Evolutionary conservation across 148 eudicot species (phyloP), one percentile per base, ranked within the genome.

Genomic region (Nyssa sinensis): DNA sequence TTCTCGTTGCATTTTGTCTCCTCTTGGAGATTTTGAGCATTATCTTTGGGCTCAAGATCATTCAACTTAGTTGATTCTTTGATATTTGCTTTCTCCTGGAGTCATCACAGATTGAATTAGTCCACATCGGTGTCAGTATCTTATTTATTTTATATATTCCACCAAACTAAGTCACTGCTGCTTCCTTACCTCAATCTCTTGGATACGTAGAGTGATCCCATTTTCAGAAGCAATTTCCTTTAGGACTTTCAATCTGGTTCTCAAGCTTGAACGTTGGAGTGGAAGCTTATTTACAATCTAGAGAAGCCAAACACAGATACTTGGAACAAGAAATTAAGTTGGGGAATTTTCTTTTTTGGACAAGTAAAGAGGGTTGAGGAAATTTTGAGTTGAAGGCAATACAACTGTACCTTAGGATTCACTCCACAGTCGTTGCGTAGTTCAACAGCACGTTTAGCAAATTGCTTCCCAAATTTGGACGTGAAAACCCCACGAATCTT

Each of bases 381-480:
- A 55, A 55, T 10, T 0, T 55, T 11, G 3, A 44, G 17, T 19
- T 12, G 11, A 39, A 39, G 11, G 11, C 44, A 67, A n/a, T 34
- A 7, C 8, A 31, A 33, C 5, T 1, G 28, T 79, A 83, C 89
- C 81, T 78, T 72, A 0, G 78, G 81, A 72, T 79, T 76, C 34
- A 86, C 87, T 62, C 71, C 72, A 28, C 78, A 77, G 70, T 62
- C 69, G 59, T 51, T 81, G 25, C 80, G 78, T 67, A 82, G 74
- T 47, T 86, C 83, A 21, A 70, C 64, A 17, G 80, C 73, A 37
- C 73, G 69, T 55, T 77, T 4, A 29, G 78, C 76, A 63, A 70
- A 86, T 47, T 86, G 77, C 10, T 86, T 76, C 55, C 89, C 89
- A 66, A 59, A 81, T 28, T 61, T 75, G 0, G 75, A 64, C 21